Base-by-base conservation (phyloP, 768 basidiomycete genomes). In the Tylopilus subfusipes region DNA sequence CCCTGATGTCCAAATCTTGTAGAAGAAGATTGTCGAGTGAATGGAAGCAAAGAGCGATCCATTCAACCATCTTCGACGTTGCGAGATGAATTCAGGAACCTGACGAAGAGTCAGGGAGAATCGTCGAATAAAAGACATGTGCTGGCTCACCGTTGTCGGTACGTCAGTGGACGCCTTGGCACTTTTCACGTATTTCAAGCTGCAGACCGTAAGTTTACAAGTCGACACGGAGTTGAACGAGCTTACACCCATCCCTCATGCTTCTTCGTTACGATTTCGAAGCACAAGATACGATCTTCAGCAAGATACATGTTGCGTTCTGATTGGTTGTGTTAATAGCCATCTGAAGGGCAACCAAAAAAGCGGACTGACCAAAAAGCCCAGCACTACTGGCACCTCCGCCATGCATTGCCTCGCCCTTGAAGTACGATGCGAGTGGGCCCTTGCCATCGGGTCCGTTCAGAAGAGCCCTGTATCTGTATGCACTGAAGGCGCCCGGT, bases 131-230 rank as follows among this genome's bases (percentile, higher is more conserved):
- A 2, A 44, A 52, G 6, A 4, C 22, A 50, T 33, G 42, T 40
- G 19, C 45, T 42, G 19, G 66, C 76, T 53, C 45, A 84, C 85
- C 19, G 84, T 79, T 34, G 92, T 88, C 30, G 95, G 95, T 5
- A 96, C 94, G 73, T 98, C 95, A n/a, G 95, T 98, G 40, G 93
- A 82, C 0, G 93, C 95, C 61, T 95, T 93, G 16, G 95, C 95
- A 63, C 84, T 89, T 79, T 93, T 93, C 70, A 95, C 93, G 66
- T 93, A 95, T 70, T 85, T 87, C 62, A 92, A 73, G 16, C 88
- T 90, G 57, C 46, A 31, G 46, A 27, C 18, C 18, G 19, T 63
- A 24, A 60, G 52, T 36, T 45, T 43, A 19, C 22, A 22, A 19
- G 33, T 21, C 18, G 13, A 29, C 39, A 10, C 9, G 30, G 9